Conservation (phyloP, 192 early-diverging fungal species). For the Backusella luteola region DNA sequence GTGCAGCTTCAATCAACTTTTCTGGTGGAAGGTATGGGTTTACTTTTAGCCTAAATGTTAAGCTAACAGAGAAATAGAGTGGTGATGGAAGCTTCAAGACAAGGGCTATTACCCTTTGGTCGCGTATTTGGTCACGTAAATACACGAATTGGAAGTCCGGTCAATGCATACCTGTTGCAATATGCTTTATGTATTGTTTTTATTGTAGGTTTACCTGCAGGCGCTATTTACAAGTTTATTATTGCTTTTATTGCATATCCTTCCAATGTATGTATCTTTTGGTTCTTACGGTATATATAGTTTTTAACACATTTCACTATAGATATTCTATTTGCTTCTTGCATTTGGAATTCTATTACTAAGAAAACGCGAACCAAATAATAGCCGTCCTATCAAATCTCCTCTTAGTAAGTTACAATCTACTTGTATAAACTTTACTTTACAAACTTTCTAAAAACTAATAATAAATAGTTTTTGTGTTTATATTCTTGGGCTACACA, state of each 20-base stretch:
- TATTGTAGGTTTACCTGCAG: conserved; percentile 28
- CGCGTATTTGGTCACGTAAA: conserved; percentile 23
- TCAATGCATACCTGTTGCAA: conserved; percentile 23
- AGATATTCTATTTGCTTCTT: conserved; percentile 20
- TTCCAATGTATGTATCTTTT: conserved; percentile 11
- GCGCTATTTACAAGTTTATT: conserved; percentile 32
- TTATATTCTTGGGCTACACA: conserved; percentile 21
- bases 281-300: background rate
- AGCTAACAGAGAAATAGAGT: conserved; percentile 14
- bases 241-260: conserved; percentile 29
- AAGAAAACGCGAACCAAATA: conserved; percentile 18
- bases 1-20: conserved; percentile 20
- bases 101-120: conserved; percentile 28
- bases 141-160: conserved; percentile 18
- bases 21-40: background rate
- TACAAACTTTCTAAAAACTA: background rate
- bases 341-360: conserved; percentile 8
- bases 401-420: conserved; percentile 12
- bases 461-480: conserved; percentile 13
- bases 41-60: background rate
- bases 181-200: conserved; percentile 25
- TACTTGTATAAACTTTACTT: background rate
- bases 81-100: conserved; percentile 28
- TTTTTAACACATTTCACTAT: background rate
- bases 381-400: conserved; percentile 17